These are phyloP conservation scores for Astrocystis sublimbata DNA, from an alignment of 495 filamentous ascomycete species.

Conservation along the genomic window DNA sequence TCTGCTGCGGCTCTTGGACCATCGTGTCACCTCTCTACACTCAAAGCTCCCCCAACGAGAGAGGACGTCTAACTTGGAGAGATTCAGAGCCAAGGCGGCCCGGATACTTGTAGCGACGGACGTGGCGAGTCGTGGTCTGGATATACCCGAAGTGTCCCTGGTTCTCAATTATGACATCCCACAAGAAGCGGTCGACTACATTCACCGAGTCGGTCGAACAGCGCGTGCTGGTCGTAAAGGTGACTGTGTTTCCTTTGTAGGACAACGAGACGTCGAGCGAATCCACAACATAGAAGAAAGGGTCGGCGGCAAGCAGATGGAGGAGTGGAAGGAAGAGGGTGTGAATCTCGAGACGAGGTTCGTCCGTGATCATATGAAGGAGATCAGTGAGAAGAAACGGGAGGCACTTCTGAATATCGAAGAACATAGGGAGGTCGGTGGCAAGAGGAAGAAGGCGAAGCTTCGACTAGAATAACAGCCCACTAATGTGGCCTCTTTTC, in stretches of 20 bases:
- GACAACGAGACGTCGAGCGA: constrained; percentile 86
- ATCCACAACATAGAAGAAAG: constrained; percentile 84
- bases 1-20: constrained; percentile 76
- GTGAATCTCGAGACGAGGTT: constrained; percentile 89
- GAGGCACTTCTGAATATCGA: constrained; percentile 88
- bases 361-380: constrained; percentile 76
- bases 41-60: constrained; percentile 79
- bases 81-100: constrained; percentile 89
- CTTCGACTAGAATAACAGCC: constrained; percentile 25
- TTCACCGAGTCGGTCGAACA: constrained; percentile 93
- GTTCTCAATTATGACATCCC: constrained; percentile 97
- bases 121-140: constrained; percentile 91
- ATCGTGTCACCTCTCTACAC: constrained; percentile 89
- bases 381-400: constrained; percentile 88
- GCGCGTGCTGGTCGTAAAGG: constrained; percentile 84
- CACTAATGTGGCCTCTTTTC: too few relatives aligned
- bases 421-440: constrained; percentile 82
- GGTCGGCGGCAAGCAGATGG: constrained; percentile 74
- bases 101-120: constrained; percentile 93
- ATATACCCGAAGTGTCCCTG: constrained; percentile 88
- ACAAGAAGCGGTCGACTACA: constrained; percentile 93
- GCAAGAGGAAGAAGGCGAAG: constrained; percentile 67
- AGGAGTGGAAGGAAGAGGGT: constrained; percentile 78
- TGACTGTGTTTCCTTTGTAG: constrained; percentile 83
- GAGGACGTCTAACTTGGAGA: constrained; percentile 79